phyloP scores from a whole-genome alignment of 75 land plant species.

The Pinus tabuliformis region DNA sequence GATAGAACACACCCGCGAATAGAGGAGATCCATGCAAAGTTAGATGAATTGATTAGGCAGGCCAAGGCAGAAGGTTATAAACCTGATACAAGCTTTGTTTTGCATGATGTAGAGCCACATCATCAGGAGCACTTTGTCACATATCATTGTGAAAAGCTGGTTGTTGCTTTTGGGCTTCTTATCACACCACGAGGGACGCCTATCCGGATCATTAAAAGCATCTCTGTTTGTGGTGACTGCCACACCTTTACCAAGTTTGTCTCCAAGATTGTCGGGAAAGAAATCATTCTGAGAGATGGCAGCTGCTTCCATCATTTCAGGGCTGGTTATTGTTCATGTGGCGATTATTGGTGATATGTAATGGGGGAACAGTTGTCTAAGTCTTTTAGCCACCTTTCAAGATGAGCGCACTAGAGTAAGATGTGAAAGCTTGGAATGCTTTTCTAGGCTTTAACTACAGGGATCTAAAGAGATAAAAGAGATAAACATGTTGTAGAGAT shows the following conservation, averaged over 20 bases:
- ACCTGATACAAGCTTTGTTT: conserved; percentile 43
- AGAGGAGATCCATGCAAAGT: conserved; percentile 31
- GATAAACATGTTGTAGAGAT: not conserved
- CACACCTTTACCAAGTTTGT: conserved; percentile 50
- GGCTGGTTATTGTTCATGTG: conserved; percentile 47
- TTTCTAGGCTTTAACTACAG: not conserved
- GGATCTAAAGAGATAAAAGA: not conserved
- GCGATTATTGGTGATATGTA: conserved; percentile 48
- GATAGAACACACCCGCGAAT: conserved; percentile 40
- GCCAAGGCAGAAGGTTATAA: conserved; percentile 48
- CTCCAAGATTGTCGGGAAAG: conserved; percentile 32
- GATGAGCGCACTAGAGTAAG: not conserved
- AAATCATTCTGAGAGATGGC: conserved; percentile 50
- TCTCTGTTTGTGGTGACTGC: conserved; percentile 57
- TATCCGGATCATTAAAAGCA: conserved; percentile 46
- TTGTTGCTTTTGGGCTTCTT: conserved; percentile 58
- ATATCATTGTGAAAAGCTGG: conserved; percentile 67
- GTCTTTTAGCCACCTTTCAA: not conserved
- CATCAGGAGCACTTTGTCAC: conserved; percentile 45
- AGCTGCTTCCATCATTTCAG: conserved; percentile 50
- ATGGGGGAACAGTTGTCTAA: not conserved
- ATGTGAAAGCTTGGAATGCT: not conserved
- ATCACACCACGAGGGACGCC: conserved; percentile 32
- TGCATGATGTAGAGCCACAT: conserved; percentile 61
- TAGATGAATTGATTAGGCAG: conserved; percentile 19